Conservation (phyloP, 495 filamentous ascomycete species). For the Lichina pygmaea region DNA sequence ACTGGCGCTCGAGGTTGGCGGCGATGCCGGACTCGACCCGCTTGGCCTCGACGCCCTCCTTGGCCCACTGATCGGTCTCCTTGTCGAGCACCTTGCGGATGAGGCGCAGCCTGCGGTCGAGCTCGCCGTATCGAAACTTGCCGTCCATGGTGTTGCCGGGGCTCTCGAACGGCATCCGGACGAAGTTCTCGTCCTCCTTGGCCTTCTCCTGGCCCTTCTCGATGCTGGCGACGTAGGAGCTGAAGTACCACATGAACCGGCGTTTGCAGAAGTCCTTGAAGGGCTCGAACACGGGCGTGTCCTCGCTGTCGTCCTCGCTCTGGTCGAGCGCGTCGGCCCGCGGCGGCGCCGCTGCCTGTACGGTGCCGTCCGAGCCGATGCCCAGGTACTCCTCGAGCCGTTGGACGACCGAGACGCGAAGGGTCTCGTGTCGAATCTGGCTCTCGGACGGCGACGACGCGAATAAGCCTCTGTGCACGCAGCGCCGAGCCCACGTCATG, state of each 20-base stretch:
- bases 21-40: slow-evolving; percentile 47
- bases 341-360: slow-evolving; percentile 11
- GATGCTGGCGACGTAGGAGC: slow-evolving; percentile 52
- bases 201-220: slow-evolving; percentile 29
- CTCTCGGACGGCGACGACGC: no score
- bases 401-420: slow-evolving; percentile 66
- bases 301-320: slow-evolving; percentile 22
- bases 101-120: slow-evolving; percentile 36
- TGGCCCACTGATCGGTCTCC: slow-evolving; percentile 46
- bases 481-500: not conserved
- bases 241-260: slow-evolving; percentile 88
- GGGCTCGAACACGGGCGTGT: slow-evolving; percentile 32
- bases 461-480: not conserved
- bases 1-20: slow-evolving; percentile 56
- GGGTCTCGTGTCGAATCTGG: slow-evolving; percentile 74
- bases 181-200: slow-evolving; percentile 33
- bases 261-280: slow-evolving; percentile 82
- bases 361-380: slow-evolving; percentile 25
- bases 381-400: slow-evolving; percentile 57
- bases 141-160: slow-evolving; percentile 64
- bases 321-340: slow-evolving; percentile 21
- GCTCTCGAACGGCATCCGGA: slow-evolving; percentile 64
- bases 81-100: slow-evolving; percentile 41
- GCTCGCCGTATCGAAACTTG: slow-evolving; percentile 53
- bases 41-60: slow-evolving; percentile 33